phyloP scores from a whole-genome alignment of 768 basidiomycete species.

The Macrolepiota fuliginosa region DNA sequence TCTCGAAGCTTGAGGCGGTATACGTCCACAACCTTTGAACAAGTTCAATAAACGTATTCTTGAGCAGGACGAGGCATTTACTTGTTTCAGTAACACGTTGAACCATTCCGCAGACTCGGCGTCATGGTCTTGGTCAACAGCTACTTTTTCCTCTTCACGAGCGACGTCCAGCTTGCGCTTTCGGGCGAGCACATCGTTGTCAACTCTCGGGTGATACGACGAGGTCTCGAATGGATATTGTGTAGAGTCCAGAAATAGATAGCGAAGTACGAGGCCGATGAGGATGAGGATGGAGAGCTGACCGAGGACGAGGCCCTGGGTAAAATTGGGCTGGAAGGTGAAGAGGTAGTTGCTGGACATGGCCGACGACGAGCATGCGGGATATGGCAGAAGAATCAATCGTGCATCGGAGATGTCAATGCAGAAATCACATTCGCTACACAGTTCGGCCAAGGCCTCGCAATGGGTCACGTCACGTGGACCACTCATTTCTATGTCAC shows the following conservation, averaged over 20 bases:
- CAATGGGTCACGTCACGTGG: not conserved
- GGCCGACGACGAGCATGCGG: constrained; percentile 17
- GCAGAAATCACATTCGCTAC: not conserved
- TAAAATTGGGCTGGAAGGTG: constrained; percentile 85
- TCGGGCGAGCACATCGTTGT: constrained; percentile 42
- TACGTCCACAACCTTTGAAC: constrained; percentile 51
- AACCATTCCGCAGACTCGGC: constrained; percentile 90
- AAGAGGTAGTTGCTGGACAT: constrained; percentile 63
- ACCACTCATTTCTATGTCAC: constrained; percentile 3
- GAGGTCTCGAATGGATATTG: constrained; percentile 52
- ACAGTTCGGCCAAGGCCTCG: too few species aligned
- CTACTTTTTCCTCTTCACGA: constrained; percentile 20
- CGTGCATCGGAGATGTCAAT: not conserved
- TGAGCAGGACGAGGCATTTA: constrained; percentile 25
- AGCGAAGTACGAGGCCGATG: constrained; percentile 81
- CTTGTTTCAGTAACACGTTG: constrained; percentile 82
- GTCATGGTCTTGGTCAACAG: constrained; percentile 24
- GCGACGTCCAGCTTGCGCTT: constrained; percentile 29
- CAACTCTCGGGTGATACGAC: constrained; percentile 58
- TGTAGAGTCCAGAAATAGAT: constrained; percentile 88
- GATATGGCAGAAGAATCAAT: not conserved
- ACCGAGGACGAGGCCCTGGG: constrained; percentile 90
- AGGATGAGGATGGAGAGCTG: constrained; percentile 85
- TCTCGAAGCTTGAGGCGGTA: constrained; percentile 79
- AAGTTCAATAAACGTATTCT: not conserved